Evolutionary conservation across 2,329 filamentous ascomycete genomes (phyloP), one percentile per base, ranked within the genome.

Genomic region (Colletotrichum sp.): DNA sequence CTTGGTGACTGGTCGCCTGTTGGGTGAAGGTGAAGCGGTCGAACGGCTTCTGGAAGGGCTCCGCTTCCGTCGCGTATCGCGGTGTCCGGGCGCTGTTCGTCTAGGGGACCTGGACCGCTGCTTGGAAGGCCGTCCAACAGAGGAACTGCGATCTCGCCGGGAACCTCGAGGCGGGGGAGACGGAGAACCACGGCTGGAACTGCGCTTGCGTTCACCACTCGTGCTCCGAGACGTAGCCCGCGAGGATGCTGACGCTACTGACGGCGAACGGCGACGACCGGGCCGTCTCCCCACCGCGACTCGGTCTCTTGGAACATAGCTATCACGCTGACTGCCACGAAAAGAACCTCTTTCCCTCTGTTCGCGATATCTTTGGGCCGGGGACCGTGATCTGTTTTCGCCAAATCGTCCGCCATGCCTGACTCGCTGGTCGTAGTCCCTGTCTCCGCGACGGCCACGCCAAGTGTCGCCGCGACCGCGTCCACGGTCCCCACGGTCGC

Each of bases 401-500:
- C 85, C 84, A 26, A 88, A 86, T n/a, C 85, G 87, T 67, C 85
- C 85, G 0, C 86, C 86, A 58, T 87, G 86, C 64, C 87, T 83
- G 34, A 87, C 85, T 43, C 84, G 79, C 24, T 83, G 84, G 28
- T 88, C 87, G 61, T 85, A 86, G 65, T 87, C 88, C 77, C 90
- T 86, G 76, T 91, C 88, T 52, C 89, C 88, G 70, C 89, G 87
- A 75, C 90, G 86, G 24, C 88, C 87, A 65, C 89, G 88, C 85
- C 90, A 91, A 52, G 86, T 87, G 75, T 92, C 90, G 24, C 87
- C 84, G 30, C 88, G 87, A 55, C 88, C 87, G 76, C 90, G 87
- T 69, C 87, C 85, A 78, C 90, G 86, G 63, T 90, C 89, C 75
- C 89, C 87, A 64, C 90, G 88, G 70, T 94, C 93, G 73, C 90